Percentiles rank a stretch among this genome's conserved stretches.
These are phyloP conservation scores for Trypethelium eluteriae DNA, from an alignment of 495 filamentous ascomycete species.

Conservation along the genomic window DNA sequence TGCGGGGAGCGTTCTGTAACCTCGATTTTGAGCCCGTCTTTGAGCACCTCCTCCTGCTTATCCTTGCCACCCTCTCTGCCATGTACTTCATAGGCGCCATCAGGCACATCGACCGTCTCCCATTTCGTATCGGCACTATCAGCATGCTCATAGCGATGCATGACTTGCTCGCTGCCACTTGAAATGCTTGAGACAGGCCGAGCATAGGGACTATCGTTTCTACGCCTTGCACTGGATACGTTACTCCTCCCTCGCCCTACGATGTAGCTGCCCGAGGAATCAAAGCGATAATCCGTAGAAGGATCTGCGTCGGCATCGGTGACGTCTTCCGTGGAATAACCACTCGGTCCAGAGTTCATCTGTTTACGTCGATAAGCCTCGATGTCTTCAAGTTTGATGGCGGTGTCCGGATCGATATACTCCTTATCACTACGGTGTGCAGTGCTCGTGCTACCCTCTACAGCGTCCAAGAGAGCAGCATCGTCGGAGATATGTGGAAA, in stretches of 20 bases:
- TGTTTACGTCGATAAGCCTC: conserved; percentile 15
- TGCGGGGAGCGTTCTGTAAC: background rate
- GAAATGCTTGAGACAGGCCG: conserved; percentile 19
- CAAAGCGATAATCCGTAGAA: conserved; percentile 31
- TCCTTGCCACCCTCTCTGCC: background rate
- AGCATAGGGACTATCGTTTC: conserved; percentile 22
- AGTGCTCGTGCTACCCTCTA: conserved; percentile 22
- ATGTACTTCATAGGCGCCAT: background rate
- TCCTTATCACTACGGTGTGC: conserved; percentile 31
- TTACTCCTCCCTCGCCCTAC: conserved; percentile 29
- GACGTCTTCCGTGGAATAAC: conserved; percentile 16
- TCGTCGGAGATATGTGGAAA: conserved; percentile 26
- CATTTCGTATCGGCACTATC: background rate
- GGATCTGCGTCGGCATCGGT: conserved; percentile 24
- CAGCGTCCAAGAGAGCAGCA: background rate
- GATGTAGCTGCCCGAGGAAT: conserved; percentile 31
- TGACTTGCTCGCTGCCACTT: conserved; percentile 16
- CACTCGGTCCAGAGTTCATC: background rate
- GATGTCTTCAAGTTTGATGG: conserved; percentile 32
- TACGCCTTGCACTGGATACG: conserved; percentile 18
- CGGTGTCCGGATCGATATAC: conserved; percentile 33
- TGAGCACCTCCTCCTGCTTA: background rate
- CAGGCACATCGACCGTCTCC: conserved; percentile 3
- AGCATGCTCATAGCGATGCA: conserved; percentile 8
- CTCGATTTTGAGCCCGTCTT: background rate